A percentile compares a stretch with the other conserved stretches of the same genome.
phyloP scores from a whole-genome alignment of 495 filamentous ascomycete genomes.

The Umbilicaria muhlenbergii region DNA sequence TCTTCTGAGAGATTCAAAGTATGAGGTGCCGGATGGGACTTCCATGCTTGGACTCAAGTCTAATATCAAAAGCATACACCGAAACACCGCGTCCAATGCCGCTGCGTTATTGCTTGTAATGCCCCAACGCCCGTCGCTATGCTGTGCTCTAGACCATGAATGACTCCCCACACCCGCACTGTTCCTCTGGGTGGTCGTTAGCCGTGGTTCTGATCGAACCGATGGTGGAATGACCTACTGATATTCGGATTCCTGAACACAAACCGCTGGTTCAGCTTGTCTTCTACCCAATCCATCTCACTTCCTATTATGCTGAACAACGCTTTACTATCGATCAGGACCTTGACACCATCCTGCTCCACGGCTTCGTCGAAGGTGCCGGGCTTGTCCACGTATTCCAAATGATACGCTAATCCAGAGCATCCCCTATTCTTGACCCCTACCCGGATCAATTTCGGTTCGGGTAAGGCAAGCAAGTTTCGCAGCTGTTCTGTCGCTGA shows the following conservation, averaged over 20 bases:
- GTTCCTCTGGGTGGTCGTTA: slow-evolving; percentile 57
- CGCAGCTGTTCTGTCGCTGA: slow-evolving; percentile 62
- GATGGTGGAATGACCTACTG: slow-evolving; percentile 46
- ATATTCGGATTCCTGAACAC: slow-evolving; percentile 96
- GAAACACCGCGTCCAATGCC: slow-evolving; percentile 2
- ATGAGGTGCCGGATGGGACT: background rate
- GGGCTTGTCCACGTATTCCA: slow-evolving; percentile 88
- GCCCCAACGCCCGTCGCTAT: background rate
- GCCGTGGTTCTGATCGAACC: background rate
- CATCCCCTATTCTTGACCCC: slow-evolving; percentile 94
- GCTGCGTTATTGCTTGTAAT: slow-evolving; percentile 3
- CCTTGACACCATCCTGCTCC: slow-evolving; percentile 90
- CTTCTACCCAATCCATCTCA: slow-evolving; percentile 99
- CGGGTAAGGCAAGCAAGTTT: slow-evolving; percentile 58
- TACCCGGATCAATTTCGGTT: slow-evolving; percentile 82
- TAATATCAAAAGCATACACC: background rate
- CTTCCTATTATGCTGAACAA: slow-evolving; percentile 95
- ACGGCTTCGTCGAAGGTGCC: slow-evolving; percentile 81
- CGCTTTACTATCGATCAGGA: slow-evolving; percentile 91
- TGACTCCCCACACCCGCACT: slow-evolving; percentile 94
- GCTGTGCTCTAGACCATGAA: slow-evolving; percentile 58
- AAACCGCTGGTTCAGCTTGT: slow-evolving; percentile 78
- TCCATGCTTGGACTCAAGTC: background rate
- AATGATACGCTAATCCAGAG: slow-evolving; percentile 84
- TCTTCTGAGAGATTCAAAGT: slow-evolving; percentile 11